phyloP scores from a whole-genome alignment of 352 stramenopile genomes.

The Thraustochytrium striatum region DNA sequence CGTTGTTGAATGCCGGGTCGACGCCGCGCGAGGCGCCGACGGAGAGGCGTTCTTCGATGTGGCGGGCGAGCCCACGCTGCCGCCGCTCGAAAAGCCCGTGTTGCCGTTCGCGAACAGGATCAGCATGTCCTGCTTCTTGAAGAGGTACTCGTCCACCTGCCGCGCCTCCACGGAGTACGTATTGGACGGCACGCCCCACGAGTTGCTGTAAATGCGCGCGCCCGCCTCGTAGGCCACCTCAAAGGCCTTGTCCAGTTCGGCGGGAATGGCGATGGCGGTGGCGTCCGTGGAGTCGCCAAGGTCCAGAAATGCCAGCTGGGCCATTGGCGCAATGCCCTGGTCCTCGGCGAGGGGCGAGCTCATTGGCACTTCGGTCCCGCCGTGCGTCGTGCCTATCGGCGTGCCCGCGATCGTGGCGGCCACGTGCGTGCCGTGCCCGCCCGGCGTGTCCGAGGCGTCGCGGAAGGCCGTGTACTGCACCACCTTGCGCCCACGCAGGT shows the following conservation, averaged over 20 bases:
- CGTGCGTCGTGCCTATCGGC: background rate
- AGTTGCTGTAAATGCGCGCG: slow-evolving; percentile 55
- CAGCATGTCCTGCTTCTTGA: slow-evolving; percentile 72
- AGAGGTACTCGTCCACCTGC: slow-evolving; percentile 72
- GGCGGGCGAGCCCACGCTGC: slow-evolving; percentile 63
- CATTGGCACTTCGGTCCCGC: slow-evolving; percentile 1
- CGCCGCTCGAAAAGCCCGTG: slow-evolving; percentile 63
- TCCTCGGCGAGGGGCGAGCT: slow-evolving; percentile 44
- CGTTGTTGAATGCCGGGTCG: slow-evolving; percentile 43
- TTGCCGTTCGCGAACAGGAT: slow-evolving; percentile 79
- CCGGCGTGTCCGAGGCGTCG: slow-evolving; percentile 52
- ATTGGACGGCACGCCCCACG: slow-evolving; percentile 52
- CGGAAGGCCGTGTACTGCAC: background rate
- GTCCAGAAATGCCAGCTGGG: slow-evolving; percentile 78
- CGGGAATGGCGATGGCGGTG: slow-evolving; percentile 56
- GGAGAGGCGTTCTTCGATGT: slow-evolving; percentile 73
- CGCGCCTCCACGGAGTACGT: slow-evolving; percentile 11
- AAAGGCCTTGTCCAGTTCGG: slow-evolving; percentile 59
- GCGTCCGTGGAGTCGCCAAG: slow-evolving; percentile 63
- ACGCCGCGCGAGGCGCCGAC: slow-evolving; percentile 67
- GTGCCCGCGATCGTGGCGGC: slow-evolving; percentile 66
- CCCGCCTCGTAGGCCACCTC: background rate
- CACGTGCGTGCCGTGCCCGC: slow-evolving; percentile 75
- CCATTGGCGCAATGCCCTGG: slow-evolving; percentile 66
- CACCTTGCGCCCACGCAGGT: background rate